A percentile compares a stretch with the other conserved stretches of the same genome.
phyloP scores from a whole-genome alignment of 352 stramenopile species.

The Pythium aristosporum region DNA sequence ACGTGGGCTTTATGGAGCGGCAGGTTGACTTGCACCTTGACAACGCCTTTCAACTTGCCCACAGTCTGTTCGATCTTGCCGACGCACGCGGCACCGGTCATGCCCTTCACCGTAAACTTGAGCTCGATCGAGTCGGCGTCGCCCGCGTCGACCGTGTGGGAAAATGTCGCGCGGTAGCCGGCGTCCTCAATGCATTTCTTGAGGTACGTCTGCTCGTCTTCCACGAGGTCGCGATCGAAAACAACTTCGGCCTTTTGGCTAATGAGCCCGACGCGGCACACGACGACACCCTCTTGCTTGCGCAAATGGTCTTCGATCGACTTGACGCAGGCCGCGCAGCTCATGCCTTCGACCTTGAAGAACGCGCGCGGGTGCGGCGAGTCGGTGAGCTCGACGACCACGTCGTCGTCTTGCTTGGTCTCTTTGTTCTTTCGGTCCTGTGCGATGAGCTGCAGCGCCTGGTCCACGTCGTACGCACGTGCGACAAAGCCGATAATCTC shows the following conservation, averaged over 20 bases:
- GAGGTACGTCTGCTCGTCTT: constrained; percentile 44
- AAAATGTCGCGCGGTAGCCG: constrained; percentile 79
- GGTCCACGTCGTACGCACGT: constrained; percentile 50
- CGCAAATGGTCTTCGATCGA: constrained; percentile 79
- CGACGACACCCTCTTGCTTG: constrained; percentile 58
- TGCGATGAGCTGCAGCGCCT: constrained; percentile 52
- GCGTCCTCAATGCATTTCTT: constrained; percentile 68
- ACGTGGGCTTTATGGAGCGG: constrained; percentile 70
- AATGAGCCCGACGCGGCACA: constrained; percentile 83
- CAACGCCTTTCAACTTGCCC: constrained; percentile 63
- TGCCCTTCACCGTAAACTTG: constrained; percentile 72
- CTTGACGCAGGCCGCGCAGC: constrained; percentile 85
- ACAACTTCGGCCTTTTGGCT: constrained; percentile 84
- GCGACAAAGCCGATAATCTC: constrained; percentile 74
- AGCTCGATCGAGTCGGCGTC: constrained; percentile 80
- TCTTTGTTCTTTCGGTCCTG: constrained; percentile 37
- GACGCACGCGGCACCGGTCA: constrained; percentile 63
- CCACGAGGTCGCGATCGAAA: constrained; percentile 76
- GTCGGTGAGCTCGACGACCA: constrained; percentile 37
- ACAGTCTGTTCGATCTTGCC: constrained; percentile 69
- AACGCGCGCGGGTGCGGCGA: constrained; percentile 64
- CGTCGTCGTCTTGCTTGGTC: constrained; percentile 30
- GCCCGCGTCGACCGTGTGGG: constrained; percentile 69
- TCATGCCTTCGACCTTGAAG: constrained; percentile 86
- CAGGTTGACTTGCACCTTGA: constrained; percentile 65